Percentiles rank a stretch among this genome's conserved stretches.
phyloP scores from a whole-genome alignment of 495 filamentous ascomycete genomes.

The Xylaria telfairii region DNA sequence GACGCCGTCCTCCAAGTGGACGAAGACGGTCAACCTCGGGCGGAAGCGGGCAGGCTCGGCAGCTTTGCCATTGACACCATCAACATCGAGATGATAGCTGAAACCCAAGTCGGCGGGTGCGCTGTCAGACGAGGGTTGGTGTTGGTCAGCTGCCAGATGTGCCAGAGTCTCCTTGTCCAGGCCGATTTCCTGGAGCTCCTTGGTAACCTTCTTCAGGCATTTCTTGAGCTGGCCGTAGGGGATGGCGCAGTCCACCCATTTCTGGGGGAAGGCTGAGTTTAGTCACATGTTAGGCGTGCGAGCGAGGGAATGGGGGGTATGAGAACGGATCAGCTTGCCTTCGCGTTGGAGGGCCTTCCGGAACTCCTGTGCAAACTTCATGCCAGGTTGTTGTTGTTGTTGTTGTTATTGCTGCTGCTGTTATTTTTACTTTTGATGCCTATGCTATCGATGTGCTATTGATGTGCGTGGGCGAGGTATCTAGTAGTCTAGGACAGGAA shows the following conservation, averaged over 20 bases:
- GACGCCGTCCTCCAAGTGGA: constrained; percentile 57
- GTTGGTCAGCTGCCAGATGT: constrained; percentile 51
- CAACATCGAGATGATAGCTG: constrained; percentile 52
- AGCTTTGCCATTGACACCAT: constrained; percentile 30
- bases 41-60: constrained; percentile 48
- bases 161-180: constrained; percentile 66
- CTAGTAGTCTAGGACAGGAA: background rate
- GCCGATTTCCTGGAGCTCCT: constrained; percentile 65
- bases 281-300: constrained; percentile 14
- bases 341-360: constrained; percentile 62
- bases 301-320: background rate
- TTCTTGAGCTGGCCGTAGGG: constrained; percentile 78
- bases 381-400: constrained; percentile 36
- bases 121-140: constrained; percentile 27
- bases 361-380: constrained; percentile 81
- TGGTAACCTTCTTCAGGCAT: constrained; percentile 69
- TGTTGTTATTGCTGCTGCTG: background rate
- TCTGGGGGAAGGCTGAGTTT: constrained; percentile 60
- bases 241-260: constrained; percentile 73
- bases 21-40: constrained; percentile 65
- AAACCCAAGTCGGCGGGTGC: constrained; percentile 34
- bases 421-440: no score
- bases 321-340: constrained; percentile 31
- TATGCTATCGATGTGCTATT: no score
- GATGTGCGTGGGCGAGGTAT: background rate